A percentile compares a stretch with the other conserved stretches of the same genome.
phyloP scores from a whole-genome alignment of 495 filamentous ascomycete species.

The Aspergillus wentii region DNA sequence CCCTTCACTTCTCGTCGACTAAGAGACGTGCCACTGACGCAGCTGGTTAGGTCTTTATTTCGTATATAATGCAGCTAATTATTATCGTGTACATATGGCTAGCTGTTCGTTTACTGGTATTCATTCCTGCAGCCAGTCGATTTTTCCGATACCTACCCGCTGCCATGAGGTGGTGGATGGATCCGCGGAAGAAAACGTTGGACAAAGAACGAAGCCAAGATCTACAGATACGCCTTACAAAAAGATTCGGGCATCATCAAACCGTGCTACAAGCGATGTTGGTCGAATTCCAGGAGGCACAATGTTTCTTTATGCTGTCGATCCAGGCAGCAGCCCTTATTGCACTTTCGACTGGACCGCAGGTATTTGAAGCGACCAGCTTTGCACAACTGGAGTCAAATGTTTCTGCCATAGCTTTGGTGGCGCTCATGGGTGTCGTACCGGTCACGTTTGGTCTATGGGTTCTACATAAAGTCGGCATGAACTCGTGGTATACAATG shows the following conservation, averaged over 20 bases:
- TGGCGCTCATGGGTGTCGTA: background rate
- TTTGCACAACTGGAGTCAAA: slow-evolving; percentile 1
- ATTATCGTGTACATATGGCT: background rate
- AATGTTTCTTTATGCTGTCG: slow-evolving; percentile 6
- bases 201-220: too few relatives aligned
- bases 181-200: too few relatives aligned
- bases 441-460: slow-evolving; percentile 1
- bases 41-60: background rate
- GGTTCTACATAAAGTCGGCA: background rate
- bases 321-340: slow-evolving; percentile 1
- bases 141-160: too few relatives aligned
- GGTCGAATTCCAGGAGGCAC: slow-evolving; percentile 6
- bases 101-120: background rate
- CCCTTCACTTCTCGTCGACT: background rate
- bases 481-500: slow-evolving; percentile 3
- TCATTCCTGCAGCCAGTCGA: too few relatives aligned
- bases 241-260: slow-evolving; percentile 3
- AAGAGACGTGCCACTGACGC: background rate
- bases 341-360: slow-evolving; percentile 1
- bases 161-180: too few relatives aligned
- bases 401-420: background rate
- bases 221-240: too few relatives aligned
- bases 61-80: too few relatives aligned
- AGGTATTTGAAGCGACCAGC: slow-evolving; percentile 2
- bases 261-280: slow-evolving; percentile 1